Base-by-base conservation (phyloP, 495 filamentous ascomycete species). In the Cercophora scortea region DNA sequence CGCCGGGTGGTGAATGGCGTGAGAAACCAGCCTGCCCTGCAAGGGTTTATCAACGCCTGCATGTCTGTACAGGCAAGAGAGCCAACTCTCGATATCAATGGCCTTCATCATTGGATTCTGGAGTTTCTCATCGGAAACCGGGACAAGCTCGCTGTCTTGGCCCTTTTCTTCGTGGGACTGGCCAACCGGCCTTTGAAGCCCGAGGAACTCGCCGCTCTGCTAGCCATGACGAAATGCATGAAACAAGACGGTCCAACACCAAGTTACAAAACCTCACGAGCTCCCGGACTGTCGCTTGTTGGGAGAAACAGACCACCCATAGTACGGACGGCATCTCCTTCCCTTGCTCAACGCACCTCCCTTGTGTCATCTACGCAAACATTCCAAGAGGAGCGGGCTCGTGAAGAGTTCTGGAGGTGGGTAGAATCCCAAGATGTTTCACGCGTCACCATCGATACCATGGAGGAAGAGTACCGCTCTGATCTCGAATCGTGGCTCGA, bases 321-420 rank as follows among this genome's bases (percentile, higher is more conserved):
- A 17, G 8, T 16, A 15, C 41, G 41, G 15, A 10, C 7, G 19
- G 25, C 43, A 8, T 45, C 43, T 25, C 8, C 13, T 8, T 18
- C 43, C 1, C 6, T 33, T n/a, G 10, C 17, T 4, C 11, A 10
- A 3, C 11, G 11, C 11, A 4, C 17, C 5, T 32, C 17, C 17
- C 10, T 17, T 1, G 17, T 6, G 16, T 13, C 34, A 33, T 40
- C 35, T n/a, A 12, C 47, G 11, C 47, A 49, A 41, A 40, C 12
- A 16, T 15, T 25, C 12, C 32, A 49, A 41, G 47, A 49, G 17
- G 47, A 49, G 17, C 11, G 18, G 17, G 15, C 15, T 12, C 47
- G 47, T 6, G 47, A 49, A 16, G 47, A 49, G 33, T 49, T 49
- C 36, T 49, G 47, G 47, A 17, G 15, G 13, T 49, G 47, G 47